Conservation (phyloP, 2,329 filamentous ascomycete genomes). For the Aureobasidium sp. region DNA sequence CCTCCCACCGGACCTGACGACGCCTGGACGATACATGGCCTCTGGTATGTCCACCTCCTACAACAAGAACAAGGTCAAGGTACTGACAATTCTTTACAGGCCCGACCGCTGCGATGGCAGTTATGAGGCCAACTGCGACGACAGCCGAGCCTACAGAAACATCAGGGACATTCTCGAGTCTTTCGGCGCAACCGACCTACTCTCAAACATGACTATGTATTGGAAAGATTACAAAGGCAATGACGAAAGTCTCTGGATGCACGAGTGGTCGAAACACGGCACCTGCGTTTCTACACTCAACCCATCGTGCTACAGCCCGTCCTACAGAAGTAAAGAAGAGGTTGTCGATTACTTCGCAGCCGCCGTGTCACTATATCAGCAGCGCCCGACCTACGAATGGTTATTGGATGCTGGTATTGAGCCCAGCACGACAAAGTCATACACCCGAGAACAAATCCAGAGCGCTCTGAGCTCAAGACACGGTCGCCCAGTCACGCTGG, state of each 20-base stretch:
- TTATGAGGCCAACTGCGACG: constrained; percentile 61
- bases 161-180: constrained; percentile 56
- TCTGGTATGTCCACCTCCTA: constrained; percentile 41
- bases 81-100: constrained; percentile 24
- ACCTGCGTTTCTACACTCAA: constrained; percentile 66
- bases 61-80: not conserved
- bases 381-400: constrained; percentile 57
- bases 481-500: constrained; percentile 54
- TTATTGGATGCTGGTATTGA: constrained; percentile 56
- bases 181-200: constrained; percentile 48
- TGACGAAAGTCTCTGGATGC: constrained; percentile 60
- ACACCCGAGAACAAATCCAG: constrained; percentile 54
- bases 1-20: constrained; percentile 59
- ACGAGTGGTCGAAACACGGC: constrained; percentile 68
- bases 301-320: constrained; percentile 53
- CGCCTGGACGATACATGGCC: constrained; percentile 68
- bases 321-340: constrained; percentile 53
- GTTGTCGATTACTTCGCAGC: constrained; percentile 63
- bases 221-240: constrained; percentile 64
- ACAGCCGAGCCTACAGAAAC: constrained; percentile 54
- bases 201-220: constrained; percentile 62
- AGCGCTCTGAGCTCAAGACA: constrained; percentile 47
- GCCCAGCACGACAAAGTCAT: constrained; percentile 50
- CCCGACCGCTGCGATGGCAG: constrained; percentile 58
- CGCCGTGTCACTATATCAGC: constrained; percentile 59